Conservation (phyloP, 1,284 basidiomycete genomes). For the Cystobasidium sp. region DNA sequence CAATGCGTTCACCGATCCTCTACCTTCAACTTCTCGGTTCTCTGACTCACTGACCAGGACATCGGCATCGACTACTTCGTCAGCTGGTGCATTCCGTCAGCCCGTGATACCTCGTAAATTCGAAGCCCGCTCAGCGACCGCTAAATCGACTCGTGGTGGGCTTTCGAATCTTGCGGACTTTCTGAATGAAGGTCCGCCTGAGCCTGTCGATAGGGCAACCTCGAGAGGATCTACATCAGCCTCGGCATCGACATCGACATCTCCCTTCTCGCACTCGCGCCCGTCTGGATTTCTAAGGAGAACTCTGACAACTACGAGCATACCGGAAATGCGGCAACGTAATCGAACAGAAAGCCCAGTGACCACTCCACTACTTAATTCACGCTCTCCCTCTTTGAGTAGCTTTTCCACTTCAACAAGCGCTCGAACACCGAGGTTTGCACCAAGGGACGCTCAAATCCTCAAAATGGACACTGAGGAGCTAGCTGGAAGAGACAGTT, state of each 20-base stretch:
- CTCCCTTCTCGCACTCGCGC: neutral
- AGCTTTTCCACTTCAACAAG: neutral
- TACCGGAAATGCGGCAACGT: neutral
- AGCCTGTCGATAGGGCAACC: neutral
- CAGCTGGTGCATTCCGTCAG: neutral
- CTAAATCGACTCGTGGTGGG: neutral
- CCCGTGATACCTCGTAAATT: neutral
- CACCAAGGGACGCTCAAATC: neutral
- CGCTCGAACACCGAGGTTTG: neutral
- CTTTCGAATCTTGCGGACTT: slow-evolving; percentile 39
- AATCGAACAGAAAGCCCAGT: neutral
- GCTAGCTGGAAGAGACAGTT: neutral
- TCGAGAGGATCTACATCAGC: neutral
- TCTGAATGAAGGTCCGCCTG: slow-evolving; percentile 24
- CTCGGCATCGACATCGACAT: neutral
- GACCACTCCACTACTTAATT: neutral
- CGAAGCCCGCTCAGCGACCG: slow-evolving; percentile 28
- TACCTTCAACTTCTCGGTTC: neutral
- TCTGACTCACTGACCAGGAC: neutral
- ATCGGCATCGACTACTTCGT: neutral
- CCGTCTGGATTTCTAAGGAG: neutral
- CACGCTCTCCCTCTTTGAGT: neutral
- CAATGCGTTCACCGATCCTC: neutral
- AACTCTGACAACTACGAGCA: neutral
- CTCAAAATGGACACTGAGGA: neutral